phyloP scores from a whole-genome alignment of 169 alveolate species.

The Plasmodium yoelii region DNA sequence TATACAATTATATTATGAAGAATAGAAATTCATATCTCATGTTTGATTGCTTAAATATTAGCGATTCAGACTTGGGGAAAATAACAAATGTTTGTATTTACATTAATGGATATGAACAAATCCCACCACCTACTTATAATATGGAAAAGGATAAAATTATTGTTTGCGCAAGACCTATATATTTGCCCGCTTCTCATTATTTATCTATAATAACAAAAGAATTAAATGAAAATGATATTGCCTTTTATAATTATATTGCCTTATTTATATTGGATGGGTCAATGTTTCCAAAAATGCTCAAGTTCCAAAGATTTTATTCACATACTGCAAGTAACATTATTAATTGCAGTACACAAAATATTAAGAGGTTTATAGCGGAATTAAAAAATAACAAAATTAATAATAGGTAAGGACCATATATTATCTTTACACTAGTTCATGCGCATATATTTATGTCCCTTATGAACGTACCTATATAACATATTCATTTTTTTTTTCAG shows the following conservation, averaged over 20 bases:
- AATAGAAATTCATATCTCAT: conserved; percentile 64
- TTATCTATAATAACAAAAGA: conserved; percentile 44
- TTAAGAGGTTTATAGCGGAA: conserved; percentile 35
- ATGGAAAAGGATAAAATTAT: conserved; percentile 51
- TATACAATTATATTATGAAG: conserved; percentile 67
- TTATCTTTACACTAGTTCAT: background rate
- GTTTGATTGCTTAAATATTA: conserved; percentile 62
- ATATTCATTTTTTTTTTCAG: conserved; percentile 29
- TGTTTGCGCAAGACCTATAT: conserved; percentile 54
- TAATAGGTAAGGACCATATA: conserved; percentile 24
- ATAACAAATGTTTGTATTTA: conserved; percentile 64
- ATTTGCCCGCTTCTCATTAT: conserved; percentile 60
- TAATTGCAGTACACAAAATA: conserved; percentile 26
- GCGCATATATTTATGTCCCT: background rate
- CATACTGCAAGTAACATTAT: conserved; percentile 53
- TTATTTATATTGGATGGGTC: conserved; percentile 73
- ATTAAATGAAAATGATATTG: conserved; percentile 61
- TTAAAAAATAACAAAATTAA: conserved; percentile 36
- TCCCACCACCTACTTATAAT: conserved; percentile 70
- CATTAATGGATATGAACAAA: conserved; percentile 62
- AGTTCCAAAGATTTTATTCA: conserved; percentile 34
- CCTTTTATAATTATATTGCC: conserved; percentile 63
- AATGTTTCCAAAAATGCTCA: conserved; percentile 61
- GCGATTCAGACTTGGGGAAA: conserved; percentile 67
- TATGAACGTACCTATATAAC: background rate